Percentiles rank a stretch among this genome's conserved stretches.
Evolutionary conservation across 2,329 filamentous ascomycete species (phyloP).

Genomic region (Aspergillus arachidicola): DNA sequence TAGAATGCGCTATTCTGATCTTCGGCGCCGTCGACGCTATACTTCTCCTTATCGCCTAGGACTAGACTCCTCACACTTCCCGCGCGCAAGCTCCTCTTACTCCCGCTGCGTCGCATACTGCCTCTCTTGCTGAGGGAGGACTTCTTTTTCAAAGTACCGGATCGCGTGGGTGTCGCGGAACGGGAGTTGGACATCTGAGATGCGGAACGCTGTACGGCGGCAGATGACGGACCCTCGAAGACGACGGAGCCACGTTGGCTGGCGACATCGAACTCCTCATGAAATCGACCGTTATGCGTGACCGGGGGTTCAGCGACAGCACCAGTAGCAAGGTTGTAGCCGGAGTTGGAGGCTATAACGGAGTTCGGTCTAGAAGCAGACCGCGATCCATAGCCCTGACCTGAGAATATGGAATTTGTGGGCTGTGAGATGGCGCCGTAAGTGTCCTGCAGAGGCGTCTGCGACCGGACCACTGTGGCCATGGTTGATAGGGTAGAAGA

Average conservation of each 20-base stretch:
- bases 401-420: conserved; percentile 32
- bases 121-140: conserved; percentile 71
- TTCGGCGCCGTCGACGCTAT: conserved; percentile 54
- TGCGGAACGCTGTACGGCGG: conserved; percentile 39
- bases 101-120: conserved; percentile 78
- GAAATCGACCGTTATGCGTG: conserved; percentile 41
- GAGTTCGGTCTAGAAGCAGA: conserved; percentile 45
- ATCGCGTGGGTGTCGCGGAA: conserved; percentile 48
- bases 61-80: conserved; percentile 83
- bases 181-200: conserved; percentile 47
- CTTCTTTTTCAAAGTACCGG: conserved; percentile 88
- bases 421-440: conserved; percentile 35
- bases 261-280: conserved; percentile 41
- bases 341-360: conserved; percentile 38
- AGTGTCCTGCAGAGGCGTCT: conserved; percentile 43
- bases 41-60: conserved; percentile 64
- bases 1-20: conserved; percentile 80
- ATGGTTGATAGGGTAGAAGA: conserved; percentile 30
- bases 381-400: conserved; percentile 35
- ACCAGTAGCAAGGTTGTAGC: conserved; percentile 40
- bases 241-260: conserved; percentile 39
- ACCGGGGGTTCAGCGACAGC: conserved; percentile 34
- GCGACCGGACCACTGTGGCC: conserved; percentile 41
- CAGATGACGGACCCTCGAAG: conserved; percentile 30
- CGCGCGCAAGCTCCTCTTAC: conserved; percentile 77